phyloP scores from a whole-genome alignment of 306 rosid genomes.

The Glycyrrhiza uralensis region DNA sequence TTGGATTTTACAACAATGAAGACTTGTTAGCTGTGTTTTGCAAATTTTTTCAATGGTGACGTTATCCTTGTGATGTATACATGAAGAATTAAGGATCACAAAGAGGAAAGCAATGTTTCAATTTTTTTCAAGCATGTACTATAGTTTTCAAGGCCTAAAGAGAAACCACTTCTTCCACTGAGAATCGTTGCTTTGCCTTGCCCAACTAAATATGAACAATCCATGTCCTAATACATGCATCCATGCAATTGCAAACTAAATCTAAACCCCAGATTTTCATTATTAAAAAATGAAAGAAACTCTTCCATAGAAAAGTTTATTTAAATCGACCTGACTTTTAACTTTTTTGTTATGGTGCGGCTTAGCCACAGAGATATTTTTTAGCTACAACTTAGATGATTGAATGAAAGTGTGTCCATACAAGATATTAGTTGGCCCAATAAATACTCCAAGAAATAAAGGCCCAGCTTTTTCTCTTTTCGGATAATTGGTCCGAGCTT shows the following conservation, averaged over 20 bases:
- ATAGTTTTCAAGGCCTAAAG: background rate
- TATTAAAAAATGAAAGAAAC: background rate
- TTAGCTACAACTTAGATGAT: too few species aligned
- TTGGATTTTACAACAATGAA: background rate
- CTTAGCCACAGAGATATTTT: background rate
- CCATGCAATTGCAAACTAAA: too few species aligned
- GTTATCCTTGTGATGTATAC: background rate
- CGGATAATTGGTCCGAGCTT: too few species aligned
- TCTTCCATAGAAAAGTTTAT: background rate
- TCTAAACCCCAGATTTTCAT: background rate
- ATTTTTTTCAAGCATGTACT: background rate
- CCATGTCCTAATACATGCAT: background rate
- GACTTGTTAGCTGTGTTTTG: background rate
- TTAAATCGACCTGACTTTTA: background rate
- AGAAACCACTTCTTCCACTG: background rate
- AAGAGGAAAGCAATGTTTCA: background rate
- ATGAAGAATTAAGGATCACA: constrained; percentile 5
- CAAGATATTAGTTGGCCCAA: too few species aligned
- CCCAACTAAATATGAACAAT: background rate
- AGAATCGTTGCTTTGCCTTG: constrained; percentile 11
- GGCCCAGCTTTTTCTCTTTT: too few species aligned
- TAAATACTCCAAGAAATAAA: too few species aligned
- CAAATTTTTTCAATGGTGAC: background rate
- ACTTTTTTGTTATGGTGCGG: background rate
- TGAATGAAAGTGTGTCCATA: too few species aligned